Conservation (phyloP, 805 yeast genomes). For the Cyberlindnera mycetangii region DNA sequence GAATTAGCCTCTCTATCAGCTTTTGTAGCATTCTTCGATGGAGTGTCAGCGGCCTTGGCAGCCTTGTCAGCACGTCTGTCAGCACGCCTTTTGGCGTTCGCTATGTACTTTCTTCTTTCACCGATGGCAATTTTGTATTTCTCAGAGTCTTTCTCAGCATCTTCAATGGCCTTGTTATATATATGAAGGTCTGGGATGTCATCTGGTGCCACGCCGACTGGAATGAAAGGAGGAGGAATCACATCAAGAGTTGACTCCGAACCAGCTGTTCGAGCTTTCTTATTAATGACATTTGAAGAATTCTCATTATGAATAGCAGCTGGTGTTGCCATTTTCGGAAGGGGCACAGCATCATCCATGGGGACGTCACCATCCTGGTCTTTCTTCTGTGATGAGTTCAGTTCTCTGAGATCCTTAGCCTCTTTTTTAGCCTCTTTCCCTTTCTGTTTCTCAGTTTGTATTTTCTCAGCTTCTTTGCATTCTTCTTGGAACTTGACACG, state of each 20-base stretch:
- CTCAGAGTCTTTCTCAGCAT: background rate
- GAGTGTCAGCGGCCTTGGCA: slow-evolving; percentile 9
- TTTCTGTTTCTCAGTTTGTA: background rate
- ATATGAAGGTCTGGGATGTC: slow-evolving; percentile 8
- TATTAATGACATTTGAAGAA: background rate
- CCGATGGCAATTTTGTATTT: slow-evolving; percentile 5
- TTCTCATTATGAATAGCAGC: background rate
- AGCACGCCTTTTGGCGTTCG: slow-evolving; percentile 12
- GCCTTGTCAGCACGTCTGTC: slow-evolving; percentile 6
- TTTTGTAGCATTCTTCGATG: slow-evolving; percentile 8
- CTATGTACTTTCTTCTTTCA: slow-evolving; percentile 11
- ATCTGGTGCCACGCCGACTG: slow-evolving; percentile 7
- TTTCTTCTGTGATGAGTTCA: background rate
- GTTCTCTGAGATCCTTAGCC: background rate
- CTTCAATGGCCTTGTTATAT: slow-evolving; percentile 2
- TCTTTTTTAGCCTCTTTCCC: background rate
- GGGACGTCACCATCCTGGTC: slow-evolving; percentile 4
- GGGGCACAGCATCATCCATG: slow-evolving; percentile 3
- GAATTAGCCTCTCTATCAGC: slow-evolving; percentile 5
- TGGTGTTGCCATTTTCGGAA: background rate
- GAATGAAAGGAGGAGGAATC: background rate
- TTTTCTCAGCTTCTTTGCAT: background rate
- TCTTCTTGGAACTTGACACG: background rate
- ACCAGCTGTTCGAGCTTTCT: background rate
- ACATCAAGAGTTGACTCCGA: background rate